phyloP scores from a whole-genome alignment of 352 stramenopile species.

The Phytophthora agathidicida region DNA sequence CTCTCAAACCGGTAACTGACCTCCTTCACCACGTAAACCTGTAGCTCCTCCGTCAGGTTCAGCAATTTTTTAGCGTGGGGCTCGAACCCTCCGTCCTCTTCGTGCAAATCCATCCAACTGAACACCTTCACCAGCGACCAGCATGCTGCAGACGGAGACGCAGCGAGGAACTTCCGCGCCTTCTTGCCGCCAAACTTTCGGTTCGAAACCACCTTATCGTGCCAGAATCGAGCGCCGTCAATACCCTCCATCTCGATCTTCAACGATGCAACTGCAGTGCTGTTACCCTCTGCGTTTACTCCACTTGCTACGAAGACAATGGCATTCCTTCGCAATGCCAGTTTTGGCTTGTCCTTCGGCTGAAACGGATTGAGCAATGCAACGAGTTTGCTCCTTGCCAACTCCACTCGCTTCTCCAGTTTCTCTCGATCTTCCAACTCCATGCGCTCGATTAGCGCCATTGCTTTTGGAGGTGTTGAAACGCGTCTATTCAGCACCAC shows the following conservation, averaged over 20 bases:
- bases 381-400: constrained; percentile 60
- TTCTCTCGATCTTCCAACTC: constrained; percentile 53
- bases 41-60: constrained; percentile 41
- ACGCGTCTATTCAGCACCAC: constrained; percentile 74
- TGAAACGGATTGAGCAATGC: constrained; percentile 64
- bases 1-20: constrained; percentile 31
- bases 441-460: constrained; percentile 69
- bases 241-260: constrained; percentile 45
- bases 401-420: constrained; percentile 57
- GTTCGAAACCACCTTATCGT: constrained; percentile 48
- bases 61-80: constrained; percentile 53
- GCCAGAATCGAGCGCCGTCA: constrained; percentile 63
- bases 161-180: constrained; percentile 41
- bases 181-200: constrained; percentile 44
- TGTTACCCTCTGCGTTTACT: not conserved
- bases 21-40: constrained; percentile 54
- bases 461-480: constrained; percentile 51
- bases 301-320: constrained; percentile 39
- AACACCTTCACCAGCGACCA: constrained; percentile 55
- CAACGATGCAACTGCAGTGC: constrained; percentile 15
- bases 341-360: constrained; percentile 45
- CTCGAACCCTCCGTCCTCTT: constrained; percentile 54
- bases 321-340: constrained; percentile 48
- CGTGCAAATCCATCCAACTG: constrained; percentile 65
- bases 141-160: constrained; percentile 29